Conservation (phyloP, 345 rosid genomes). For the Populus ilicifolia region DNA sequence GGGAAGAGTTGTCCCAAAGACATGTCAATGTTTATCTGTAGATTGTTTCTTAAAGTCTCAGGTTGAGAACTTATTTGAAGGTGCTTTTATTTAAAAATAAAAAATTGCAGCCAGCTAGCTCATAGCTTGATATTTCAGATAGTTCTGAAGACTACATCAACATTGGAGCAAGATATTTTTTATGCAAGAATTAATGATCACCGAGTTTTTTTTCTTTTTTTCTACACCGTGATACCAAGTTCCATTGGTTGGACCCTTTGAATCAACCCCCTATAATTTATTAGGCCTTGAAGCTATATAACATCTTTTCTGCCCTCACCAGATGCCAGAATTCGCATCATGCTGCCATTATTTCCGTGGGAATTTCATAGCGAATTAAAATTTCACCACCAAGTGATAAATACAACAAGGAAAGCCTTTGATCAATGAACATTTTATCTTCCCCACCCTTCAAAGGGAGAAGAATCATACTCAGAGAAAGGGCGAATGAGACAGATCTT, state of each 20-base stretch:
- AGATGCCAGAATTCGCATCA: not conserved
- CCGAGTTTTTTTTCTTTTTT: not conserved
- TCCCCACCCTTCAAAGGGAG: not conserved
- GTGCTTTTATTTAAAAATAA: not conserved
- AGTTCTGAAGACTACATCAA: not conserved
- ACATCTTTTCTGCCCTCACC: not conserved
- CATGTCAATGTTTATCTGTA: not conserved
- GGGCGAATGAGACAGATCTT: not conserved
- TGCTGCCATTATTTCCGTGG: not conserved
- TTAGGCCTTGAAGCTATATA: not conserved
- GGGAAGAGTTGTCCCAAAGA: not conserved
- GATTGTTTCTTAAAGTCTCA: not conserved
- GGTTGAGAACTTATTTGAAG: not conserved
- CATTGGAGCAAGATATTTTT: not conserved
- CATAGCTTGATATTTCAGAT: not conserved
- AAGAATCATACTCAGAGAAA: not conserved
- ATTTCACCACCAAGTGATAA: not conserved
- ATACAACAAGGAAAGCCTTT: not conserved
- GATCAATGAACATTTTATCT: not conserved
- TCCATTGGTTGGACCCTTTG: not conserved
- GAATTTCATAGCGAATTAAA: no score
- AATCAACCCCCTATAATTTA: not conserved
- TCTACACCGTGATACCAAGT: not conserved
- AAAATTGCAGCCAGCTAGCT: not conserved
- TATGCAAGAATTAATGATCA: not conserved